phyloP scores from a whole-genome alignment of 352 stramenopile species.

The Globisporangium yorkense region DNA sequence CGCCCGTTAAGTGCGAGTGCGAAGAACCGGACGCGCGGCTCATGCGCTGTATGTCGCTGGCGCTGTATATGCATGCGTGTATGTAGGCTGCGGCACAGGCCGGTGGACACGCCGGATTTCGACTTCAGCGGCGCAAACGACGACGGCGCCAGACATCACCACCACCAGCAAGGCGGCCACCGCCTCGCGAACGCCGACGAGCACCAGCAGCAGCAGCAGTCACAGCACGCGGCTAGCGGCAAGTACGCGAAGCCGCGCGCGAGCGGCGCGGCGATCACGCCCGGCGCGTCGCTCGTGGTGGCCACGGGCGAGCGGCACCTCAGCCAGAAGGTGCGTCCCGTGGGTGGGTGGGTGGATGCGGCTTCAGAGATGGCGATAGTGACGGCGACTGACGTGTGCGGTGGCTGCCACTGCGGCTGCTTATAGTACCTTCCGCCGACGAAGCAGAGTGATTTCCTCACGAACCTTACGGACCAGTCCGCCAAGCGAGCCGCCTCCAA shows the following conservation, averaged over 20 bases:
- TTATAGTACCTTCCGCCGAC: slow-evolving; percentile 2
- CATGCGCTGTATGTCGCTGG: background rate
- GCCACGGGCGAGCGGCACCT: slow-evolving; percentile 5
- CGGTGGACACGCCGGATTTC: background rate
- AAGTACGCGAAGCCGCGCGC: slow-evolving; percentile 10
- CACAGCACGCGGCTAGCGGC: background rate
- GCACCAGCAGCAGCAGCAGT: background rate
- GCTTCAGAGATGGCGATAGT: background rate
- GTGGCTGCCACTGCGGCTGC: background rate
- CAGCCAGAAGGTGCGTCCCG: slow-evolving; percentile 3
- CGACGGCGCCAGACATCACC: background rate
- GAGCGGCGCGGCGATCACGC: slow-evolving; percentile 10
- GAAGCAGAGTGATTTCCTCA: slow-evolving; percentile 1
- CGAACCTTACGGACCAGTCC: background rate
- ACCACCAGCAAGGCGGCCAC: background rate
- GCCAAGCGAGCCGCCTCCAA: background rate
- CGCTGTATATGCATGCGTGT: background rate
- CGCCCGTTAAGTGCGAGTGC: no score
- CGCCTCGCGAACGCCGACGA: background rate
- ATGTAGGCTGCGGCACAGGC: background rate
- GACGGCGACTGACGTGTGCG: background rate
- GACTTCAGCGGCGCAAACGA: slow-evolving; percentile 1
- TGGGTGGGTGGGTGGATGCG: background rate
- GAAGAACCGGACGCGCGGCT: no score
- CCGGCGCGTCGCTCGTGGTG: slow-evolving; percentile 9